Base-by-base conservation (phyloP, 768 basidiomycete genomes). In the Tricholoma terreum region DNA sequence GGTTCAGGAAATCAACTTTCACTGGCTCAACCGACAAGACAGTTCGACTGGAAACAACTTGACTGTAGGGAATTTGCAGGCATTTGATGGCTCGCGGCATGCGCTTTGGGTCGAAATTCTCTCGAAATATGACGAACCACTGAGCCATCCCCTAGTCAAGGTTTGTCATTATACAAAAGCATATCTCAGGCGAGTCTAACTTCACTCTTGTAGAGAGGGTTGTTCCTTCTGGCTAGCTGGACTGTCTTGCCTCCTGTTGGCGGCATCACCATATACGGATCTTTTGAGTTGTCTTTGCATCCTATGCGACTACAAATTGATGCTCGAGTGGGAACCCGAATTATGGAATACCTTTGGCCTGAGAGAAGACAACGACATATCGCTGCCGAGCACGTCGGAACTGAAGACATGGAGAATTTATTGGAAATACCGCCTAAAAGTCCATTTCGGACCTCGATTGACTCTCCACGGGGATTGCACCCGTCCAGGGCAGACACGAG, bases 291-390 rank as follows among this genome's bases (percentile, higher is more conserved):
- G 34, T 81, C 84, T 24, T 76, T 97, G 40, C 93, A 95, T 69
- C 95, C 94, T 0, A 80, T 98, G 63, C 84, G 88, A 30, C 78
- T 97, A 6, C 91, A 93, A 61, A 79, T 98, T 50, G 95, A 98
- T 70, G 85, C 90, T 24, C 82, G 80, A 60, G 80, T 95, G 27
- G 94, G 92, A 8, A 80, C 81, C 17, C 79, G 84, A 55, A 88
- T 98, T 56, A 85, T 92, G 83, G 89, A 91, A 66, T 98, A 98
- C 68, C 75, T 97, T 30, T 94, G 91, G 86, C 87, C 89, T 21
- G 79, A 82, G 21, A 80, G 87, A 27, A 78, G 77, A 58, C 70
- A 77, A 21, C 72, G 79, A 31, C 61, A 67, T 5, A 69, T 30
- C 19, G 27, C 71, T 52, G 60, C 58, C 10, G 61, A 65, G 27